Evolutionary conservation across 2,329 filamentous ascomycete genomes (phyloP).

Genomic region (Basipetospora sp.): DNA sequence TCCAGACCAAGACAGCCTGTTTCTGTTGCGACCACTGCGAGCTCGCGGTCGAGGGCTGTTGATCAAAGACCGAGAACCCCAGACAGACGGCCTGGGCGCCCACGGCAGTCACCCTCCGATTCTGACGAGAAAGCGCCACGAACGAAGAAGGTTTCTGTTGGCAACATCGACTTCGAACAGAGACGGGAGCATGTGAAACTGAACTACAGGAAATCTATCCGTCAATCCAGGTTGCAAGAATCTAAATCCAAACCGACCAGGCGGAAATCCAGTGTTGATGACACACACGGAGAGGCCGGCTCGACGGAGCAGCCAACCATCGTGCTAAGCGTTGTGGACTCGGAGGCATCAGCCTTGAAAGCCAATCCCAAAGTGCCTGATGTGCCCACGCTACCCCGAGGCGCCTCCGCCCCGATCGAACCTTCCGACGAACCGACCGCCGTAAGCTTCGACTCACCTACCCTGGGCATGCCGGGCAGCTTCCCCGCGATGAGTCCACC

Average conservation of each 20-base stretch:
- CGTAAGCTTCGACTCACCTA: constrained; percentile 7
- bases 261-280: neutral
- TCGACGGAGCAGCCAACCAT: constrained; percentile 16
- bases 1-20: constrained; percentile 70
- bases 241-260: constrained; percentile 35
- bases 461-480: constrained; percentile 39
- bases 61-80: constrained; percentile 37
- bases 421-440: neutral
- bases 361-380: neutral
- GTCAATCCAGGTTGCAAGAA: constrained; percentile 52
- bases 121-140: constrained; percentile 15
- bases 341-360: neutral
- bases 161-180: constrained; percentile 72
- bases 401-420: neutral
- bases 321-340: neutral
- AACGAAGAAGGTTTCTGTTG: constrained; percentile 45
- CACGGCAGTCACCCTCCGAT: neutral
- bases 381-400: neutral
- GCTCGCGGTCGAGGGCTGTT: constrained; percentile 50
- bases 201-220: constrained; percentile 72
- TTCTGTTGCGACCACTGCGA: constrained; percentile 56
- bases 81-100: neutral
- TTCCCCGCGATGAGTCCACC: constrained; percentile 32
- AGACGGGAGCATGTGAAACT: constrained; percentile 69
- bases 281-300: constrained; percentile 12